These are phyloP conservation scores for Dispira parvispora DNA, from an alignment of 192 early-diverging fungal species.

Conservation along the genomic window DNA sequence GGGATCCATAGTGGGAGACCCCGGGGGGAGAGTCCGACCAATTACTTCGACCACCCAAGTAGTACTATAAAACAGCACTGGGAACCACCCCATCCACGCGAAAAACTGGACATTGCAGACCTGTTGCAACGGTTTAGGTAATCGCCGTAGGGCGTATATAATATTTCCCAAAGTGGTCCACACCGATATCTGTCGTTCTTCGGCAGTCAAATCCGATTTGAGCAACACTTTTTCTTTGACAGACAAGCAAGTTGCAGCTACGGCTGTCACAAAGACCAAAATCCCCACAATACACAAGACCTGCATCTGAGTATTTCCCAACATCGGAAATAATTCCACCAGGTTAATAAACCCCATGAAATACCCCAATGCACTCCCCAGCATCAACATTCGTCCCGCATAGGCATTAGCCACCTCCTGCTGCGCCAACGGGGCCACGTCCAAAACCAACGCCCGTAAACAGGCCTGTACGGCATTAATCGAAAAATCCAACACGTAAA, in stretches of 20 bases:
- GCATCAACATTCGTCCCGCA: conserved; percentile 69
- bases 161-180: neutral
- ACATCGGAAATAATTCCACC: conserved; percentile 36
- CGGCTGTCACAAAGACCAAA: conserved; percentile 32
- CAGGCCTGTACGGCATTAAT: conserved; percentile 78
- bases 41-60: conserved; percentile 24
- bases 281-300: conserved; percentile 61
- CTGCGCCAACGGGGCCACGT: conserved; percentile 56
- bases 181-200: neutral
- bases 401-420: conserved; percentile 72
- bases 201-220: neutral
- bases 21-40: conserved; percentile 16
- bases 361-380: conserved; percentile 73
- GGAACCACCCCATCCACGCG: conserved; percentile 95
- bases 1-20: conserved; percentile 13
- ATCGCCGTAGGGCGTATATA: conserved; percentile 26
- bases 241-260: conserved; percentile 49
- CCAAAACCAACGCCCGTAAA: conserved; percentile 72
- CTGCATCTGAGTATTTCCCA: conserved; percentile 64
- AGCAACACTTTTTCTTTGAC: conserved; percentile 27
- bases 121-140: conserved; percentile 55
- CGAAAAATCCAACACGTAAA: conserved; percentile 87
- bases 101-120: conserved; percentile 85
- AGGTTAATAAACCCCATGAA: conserved; percentile 75
- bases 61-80: conserved; percentile 80